Base-by-base conservation (phyloP, 805 yeast genomes). In the Myxozyma vanderwaltii region DNA sequence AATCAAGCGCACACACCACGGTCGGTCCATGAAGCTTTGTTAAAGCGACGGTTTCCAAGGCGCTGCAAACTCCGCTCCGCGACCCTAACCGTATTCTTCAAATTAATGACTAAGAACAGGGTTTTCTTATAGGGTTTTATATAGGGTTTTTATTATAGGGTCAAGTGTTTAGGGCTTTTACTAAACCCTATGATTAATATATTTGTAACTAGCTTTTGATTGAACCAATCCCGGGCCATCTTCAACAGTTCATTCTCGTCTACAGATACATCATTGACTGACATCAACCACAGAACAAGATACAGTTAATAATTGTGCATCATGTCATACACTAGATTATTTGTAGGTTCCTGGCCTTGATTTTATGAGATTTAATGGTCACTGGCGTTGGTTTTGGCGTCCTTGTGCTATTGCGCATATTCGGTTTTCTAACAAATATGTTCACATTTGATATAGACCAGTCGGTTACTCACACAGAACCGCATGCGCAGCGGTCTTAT, bases 391-490 rank as follows among this genome's bases (percentile, higher is more conserved):
- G n/a, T 10, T 12, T 19, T 17, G n/a, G 23, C 12, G n/a, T 17
- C 13, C 46, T 19, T 8, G 26, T 41, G 15, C n/a, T n/a, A n/a
- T n/a, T n/a, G n/a, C n/a, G n/a, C n/a, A n/a, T n/a, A n/a, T n/a
- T n/a, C n/a, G n/a, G n/a, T n/a, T n/a, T n/a, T n/a, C n/a, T n/a
- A n/a, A n/a, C n/a, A n/a, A n/a, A n/a, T n/a, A n/a, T n/a, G n/a
- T n/a, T n/a, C n/a, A n/a, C n/a, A n/a, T 21, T 13, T 12, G 4
- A 35, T 35, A 10, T 23, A 48, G 52, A 15, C 52, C 31, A 29
- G 47, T 13, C 45, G 54, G 47, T 35, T 53, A 44, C 12, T 46
- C 31, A 19, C 57, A 26, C 57, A 53, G 39, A 19, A 31, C 17
- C 57, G 51, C 17, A 8, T 46, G 3, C 44, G 46, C 15, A 38